Evolutionary conservation across 2,329 filamentous ascomycete species (phyloP), one percentile per base, ranked within the genome.

Genomic region (Emericellopsis cladophorae): DNA sequence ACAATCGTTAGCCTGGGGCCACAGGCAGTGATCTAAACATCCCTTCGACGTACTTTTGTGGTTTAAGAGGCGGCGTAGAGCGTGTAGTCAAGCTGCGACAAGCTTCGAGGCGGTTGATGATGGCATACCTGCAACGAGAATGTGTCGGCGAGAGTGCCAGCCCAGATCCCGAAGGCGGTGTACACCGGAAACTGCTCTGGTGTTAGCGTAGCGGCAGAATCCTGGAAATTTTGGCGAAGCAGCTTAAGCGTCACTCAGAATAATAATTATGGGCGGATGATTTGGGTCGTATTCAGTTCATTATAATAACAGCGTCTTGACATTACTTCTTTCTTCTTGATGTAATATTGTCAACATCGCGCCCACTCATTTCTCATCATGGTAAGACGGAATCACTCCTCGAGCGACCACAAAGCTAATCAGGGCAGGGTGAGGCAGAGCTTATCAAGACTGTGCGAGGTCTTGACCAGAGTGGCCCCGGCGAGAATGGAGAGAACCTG

Each of bases 401-500:
- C n/a, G 11, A 39, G 15, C 11, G 24, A 29, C 3, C 18, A 10
- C n/a, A 8, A 21, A 14, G 18, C 35, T 41, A 48, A 55, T 44
- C 50, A 34, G 31, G 43, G 40, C 38, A 63, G 58, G 49, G 52
- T 41, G 52, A 53, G 44, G 48, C 49, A 43, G 51, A 64, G 51
- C 66, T 77, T 46, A 64, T 76, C 51, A 68, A 66, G 54, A 64
- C 65, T 42, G 68, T 72, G 24, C 65, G 71, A 55, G 61, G 67
- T n/a, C 66, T 78, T 38, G 73, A 78, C 46, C 69, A 76, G 44
- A 65, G 60, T 44, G 64, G 60, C 31, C 58, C 65, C 14, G 64
- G 64, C 56, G 42, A 55, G 51, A 45, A 61, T 60, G 48, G 65
- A 42, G 60, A 70, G 43, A 72, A 68, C 26, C 60, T 78, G 32